Evolutionary conservation across 2,329 filamentous ascomycete species (phyloP), one percentile per base, ranked within the genome.

Genomic region (Apiospora sp.): DNA sequence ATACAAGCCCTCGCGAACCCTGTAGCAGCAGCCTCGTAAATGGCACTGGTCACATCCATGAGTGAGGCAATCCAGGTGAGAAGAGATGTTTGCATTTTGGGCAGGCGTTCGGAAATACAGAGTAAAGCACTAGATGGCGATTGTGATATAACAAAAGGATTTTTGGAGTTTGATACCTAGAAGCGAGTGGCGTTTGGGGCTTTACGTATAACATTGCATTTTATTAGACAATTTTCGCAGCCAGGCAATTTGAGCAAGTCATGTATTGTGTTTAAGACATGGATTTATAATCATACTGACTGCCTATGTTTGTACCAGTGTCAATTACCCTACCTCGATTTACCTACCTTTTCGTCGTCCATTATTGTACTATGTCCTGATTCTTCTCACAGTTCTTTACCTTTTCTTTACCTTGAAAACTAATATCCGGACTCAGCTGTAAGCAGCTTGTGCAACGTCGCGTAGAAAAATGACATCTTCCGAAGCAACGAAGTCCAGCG

Each of bases 1-100:
- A 41, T 73, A n/a, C 71, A 72, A 5, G 71, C 71, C 19, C 48
- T 72, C 22, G 41, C 41, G 34, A 64, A 41, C 34, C 58, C 58
- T 64, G 58, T 64, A 34, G 58, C 58, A 5, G 34, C 34, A n/a
- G 34, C 58, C 3, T 37, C 58, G 19, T 64, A 41, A 13, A 0
- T n/a, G 4, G 0, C 0, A 4, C n/a, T 41, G 7, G 10, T n/a
- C 6, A 16, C 5, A 30, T 30, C 19, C 4, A 13, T 41, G 12
- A 34, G 46, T 51, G 49, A 51, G 49, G 19, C 16, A 34, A 27
- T 19, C 14, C 34, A 16, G 7, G 4, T 34, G 19, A 19, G 27
- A 10, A 34, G 14, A 34, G 16, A 8, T 19, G 51, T 58, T 58
- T 58, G 51, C 51, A 27, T 58, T 30, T 58, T 19, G 7, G 6